Base-by-base conservation (phyloP, 1,284 basidiomycete species). In the Lignosus rhinocerotis region DNA sequence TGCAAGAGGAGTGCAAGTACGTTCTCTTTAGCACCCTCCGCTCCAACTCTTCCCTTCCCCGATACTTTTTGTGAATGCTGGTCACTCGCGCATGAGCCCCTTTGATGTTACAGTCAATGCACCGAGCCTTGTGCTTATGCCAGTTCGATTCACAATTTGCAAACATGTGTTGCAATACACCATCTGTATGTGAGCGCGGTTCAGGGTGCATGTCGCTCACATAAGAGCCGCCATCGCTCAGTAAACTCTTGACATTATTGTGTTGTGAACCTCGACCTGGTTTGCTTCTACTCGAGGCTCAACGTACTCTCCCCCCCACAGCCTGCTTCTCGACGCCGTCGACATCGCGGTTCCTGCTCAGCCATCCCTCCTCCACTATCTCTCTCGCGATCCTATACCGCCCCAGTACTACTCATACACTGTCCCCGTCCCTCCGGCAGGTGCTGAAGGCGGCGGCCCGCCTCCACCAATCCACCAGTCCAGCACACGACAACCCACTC, bases 1-100 rank as follows among this genome's bases (percentile, higher is more conserved):
- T 86, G 2, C 80, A 85, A 59, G 79, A 80, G 8, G 84, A 86
- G 67, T 84, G 84, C 68, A 81, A 85, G 84, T 86, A 50, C 56
- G 80, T 74, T 11, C 43, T 16, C 25, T 30, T 48, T 21, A 17
- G 9, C 46, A 10, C 47, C 5, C 33, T 30, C 19, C n/a, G n/a
- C n/a, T n/a, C n/a, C n/a, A n/a, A n/a, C n/a, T 53, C 47, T 17
- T 55, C 39, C 14, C 19, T 10, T 39, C 42, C 12, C 36, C 49
- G 41, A 11, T 36, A 6, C 34, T 36, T 39, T 6, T 39, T 1
- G 5, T 39, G n/a, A n/a, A n/a, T n/a, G n/a, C n/a, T n/a, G 11
- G 12, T 11, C 36, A 39, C 25, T 25, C 25, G 36, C 11, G 6
- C 36, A 6, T 6, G 7, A 6, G 6, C 36, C 11, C 7, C 36